Evolutionary conservation across 106 monocot genomes (phyloP).

Genomic region (Gastrodia elata): DNA sequence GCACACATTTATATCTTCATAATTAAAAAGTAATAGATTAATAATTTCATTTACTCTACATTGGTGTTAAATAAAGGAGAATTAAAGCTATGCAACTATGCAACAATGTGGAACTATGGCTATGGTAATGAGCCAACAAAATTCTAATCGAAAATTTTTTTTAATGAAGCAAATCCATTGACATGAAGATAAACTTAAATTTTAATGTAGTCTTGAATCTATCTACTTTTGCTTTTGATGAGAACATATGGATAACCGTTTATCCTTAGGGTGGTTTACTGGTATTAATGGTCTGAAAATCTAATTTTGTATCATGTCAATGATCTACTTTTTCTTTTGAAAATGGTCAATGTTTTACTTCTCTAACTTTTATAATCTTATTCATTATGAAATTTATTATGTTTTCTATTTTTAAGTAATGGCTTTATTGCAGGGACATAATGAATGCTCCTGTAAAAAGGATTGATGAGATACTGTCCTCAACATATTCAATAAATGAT

Average conservation of each 20-base stretch:
- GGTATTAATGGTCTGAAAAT: neutral
- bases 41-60: too few relatives aligned
- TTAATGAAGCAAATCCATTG: neutral
- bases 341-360: neutral
- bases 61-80: too few relatives aligned
- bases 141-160: too few relatives aligned
- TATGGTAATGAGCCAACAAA: too few relatives aligned
- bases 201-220: neutral
- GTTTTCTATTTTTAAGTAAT: neutral
- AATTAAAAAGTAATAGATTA: too few relatives aligned
- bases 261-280: neutral
- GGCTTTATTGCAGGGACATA: slow-evolving; percentile 46
- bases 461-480: slow-evolving; percentile 84
- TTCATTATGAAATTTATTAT: neutral
- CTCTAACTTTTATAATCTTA: neutral
- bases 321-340: too few relatives aligned
- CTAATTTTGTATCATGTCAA: neutral
- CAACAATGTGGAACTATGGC: too few relatives aligned
- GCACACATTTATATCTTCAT: too few relatives aligned
- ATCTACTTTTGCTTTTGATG: neutral
- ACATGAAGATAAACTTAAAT: slow-evolving; percentile 1
- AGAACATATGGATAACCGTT: neutral
- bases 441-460: slow-evolving; percentile 60
- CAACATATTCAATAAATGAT: slow-evolving; percentile 36
- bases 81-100: too few relatives aligned